A percentile compares a stretch with the other conserved stretches of the same genome.
These are phyloP conservation scores for Meredithiella fracta DNA, from an alignment of 2,329 filamentous ascomycete genomes.

Conservation along the genomic window DNA sequence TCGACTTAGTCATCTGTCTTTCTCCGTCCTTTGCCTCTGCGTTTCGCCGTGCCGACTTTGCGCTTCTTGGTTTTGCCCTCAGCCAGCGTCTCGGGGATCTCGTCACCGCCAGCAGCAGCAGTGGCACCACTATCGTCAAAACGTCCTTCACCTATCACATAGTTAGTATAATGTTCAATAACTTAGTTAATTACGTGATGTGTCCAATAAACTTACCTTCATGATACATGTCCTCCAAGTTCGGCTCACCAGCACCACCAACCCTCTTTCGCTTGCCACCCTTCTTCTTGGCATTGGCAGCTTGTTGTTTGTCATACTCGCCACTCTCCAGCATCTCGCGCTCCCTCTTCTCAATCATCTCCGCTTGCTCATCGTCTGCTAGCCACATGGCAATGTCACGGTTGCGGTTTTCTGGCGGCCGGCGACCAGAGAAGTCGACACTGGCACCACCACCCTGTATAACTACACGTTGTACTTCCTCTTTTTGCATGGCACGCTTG, in stretches of 20 bases:
- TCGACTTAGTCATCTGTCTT: neutral
- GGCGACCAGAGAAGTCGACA: slow-evolving; percentile 91
- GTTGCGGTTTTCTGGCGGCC: slow-evolving; percentile 75
- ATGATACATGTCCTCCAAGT: slow-evolving; percentile 95
- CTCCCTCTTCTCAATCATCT: slow-evolving; percentile 83
- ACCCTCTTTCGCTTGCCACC: slow-evolving; percentile 39
- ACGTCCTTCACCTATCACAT: slow-evolving; percentile 65
- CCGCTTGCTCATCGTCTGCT: slow-evolving; percentile 89
- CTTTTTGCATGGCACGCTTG: slow-evolving; percentile 91
- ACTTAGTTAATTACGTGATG: neutral
- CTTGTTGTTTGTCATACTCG: slow-evolving; percentile 44
- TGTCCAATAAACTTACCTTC: slow-evolving; percentile 59
- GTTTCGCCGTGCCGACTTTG: slow-evolving; percentile 35
- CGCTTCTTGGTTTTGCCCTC: slow-evolving; percentile 37
- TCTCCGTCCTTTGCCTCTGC: slow-evolving; percentile 27
- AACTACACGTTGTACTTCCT: slow-evolving; percentile 94
- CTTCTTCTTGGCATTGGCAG: slow-evolving; percentile 31
- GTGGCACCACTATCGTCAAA: slow-evolving; percentile 75
- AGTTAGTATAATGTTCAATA: slow-evolving; percentile 17
- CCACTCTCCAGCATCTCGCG: slow-evolving; percentile 67
- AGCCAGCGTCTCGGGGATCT: slow-evolving; percentile 47
- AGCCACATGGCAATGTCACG: slow-evolving; percentile 99
- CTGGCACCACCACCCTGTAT: slow-evolving; percentile 81
- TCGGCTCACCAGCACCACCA: slow-evolving; percentile 28
- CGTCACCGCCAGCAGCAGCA: slow-evolving; percentile 67